These are phyloP conservation scores for Podochytrium sp. DNA, from an alignment of 192 early-diverging fungal species.

Conservation along the genomic window DNA sequence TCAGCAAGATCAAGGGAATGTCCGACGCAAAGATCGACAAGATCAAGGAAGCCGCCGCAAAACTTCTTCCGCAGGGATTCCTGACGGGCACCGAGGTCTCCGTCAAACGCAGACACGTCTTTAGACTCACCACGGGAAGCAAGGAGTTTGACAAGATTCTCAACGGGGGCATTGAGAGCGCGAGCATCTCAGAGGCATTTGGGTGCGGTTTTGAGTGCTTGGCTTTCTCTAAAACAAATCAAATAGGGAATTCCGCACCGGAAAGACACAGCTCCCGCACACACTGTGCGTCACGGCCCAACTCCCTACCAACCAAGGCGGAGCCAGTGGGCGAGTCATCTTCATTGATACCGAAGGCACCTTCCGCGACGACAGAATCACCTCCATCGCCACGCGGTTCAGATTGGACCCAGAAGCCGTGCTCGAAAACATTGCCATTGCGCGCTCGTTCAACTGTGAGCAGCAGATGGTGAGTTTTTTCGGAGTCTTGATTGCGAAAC, in stretches of 20 bases:
- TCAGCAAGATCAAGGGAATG: slow-evolving; percentile 79
- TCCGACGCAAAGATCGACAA: slow-evolving; percentile 87
- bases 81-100: slow-evolving; percentile 67
- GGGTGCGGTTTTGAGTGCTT: slow-evolving; percentile 52
- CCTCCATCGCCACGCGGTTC: slow-evolving; percentile 74
- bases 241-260: slow-evolving; percentile 74
- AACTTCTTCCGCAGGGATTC: slow-evolving; percentile 66
- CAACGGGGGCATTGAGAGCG: slow-evolving; percentile 80
- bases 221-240: not conserved
- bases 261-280: slow-evolving; percentile 82
- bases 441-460: slow-evolving; percentile 82
- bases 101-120: slow-evolving; percentile 58
- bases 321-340: slow-evolving; percentile 73
- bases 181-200: slow-evolving; percentile 86
- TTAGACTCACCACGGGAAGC: slow-evolving; percentile 74
- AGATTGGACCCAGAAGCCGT: slow-evolving; percentile 57
- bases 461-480: slow-evolving; percentile 69
- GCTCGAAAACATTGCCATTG: slow-evolving; percentile 78
- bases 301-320: slow-evolving; percentile 72
- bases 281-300: slow-evolving; percentile 80
- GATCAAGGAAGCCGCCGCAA: slow-evolving; percentile 78
- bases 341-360: slow-evolving; percentile 75
- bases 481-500: too few species aligned
- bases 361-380: slow-evolving; percentile 82
- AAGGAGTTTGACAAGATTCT: slow-evolving; percentile 79